Evolutionary conservation across 108 stramenopile species (phyloP), one percentile per base, ranked within the genome.

Genomic region (Mediolabrus comicus): DNA sequence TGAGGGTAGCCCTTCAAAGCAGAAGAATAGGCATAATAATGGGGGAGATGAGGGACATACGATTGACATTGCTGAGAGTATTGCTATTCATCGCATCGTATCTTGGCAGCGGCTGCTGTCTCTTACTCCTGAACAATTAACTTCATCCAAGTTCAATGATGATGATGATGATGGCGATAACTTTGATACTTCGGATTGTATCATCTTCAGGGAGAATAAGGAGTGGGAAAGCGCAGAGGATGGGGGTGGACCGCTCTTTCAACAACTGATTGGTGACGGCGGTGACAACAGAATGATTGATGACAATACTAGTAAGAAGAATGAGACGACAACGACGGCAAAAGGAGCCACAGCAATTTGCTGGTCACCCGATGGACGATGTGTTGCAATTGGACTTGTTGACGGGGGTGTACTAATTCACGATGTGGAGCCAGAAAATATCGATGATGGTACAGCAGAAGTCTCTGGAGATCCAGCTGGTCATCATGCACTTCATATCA

Each of bases 291-390:
- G 6, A 28, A 19, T 29, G 41, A 43, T 24, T 6, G 46, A 49
- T 49, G 46, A 22, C 19, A 49, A 49, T 22, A 6, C 17, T 1
- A 49, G n/a, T 16, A 1, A 5, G n/a, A 19, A 43, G 19, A 9
- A 22, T 0, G 46, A 49, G 22, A 22, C 22, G 19, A n/a, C 17
- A 28, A 19, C 34, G 16, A 0, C 11, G 17, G 12, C 53, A 28
- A 35, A 62, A 41, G 63, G 67, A 9, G 27, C 60, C 43, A 59
- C 54, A 31, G 25, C 39, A 22, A 43, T 83, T 57, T 68, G 66
- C 34, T 95, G 91, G 91, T 87, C 89, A 53, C 89, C 94, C 11
- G 89, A 89, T 77, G 94, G 94, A 19, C 66, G 84, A 33, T 66
- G 59, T 33, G 49, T 95, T 25, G 94, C 89, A 25, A 62, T 95